These are phyloP conservation scores for Amylocarpus encephaloides DNA, from an alignment of 2,329 filamentous ascomycete species.

Conservation along the genomic window DNA sequence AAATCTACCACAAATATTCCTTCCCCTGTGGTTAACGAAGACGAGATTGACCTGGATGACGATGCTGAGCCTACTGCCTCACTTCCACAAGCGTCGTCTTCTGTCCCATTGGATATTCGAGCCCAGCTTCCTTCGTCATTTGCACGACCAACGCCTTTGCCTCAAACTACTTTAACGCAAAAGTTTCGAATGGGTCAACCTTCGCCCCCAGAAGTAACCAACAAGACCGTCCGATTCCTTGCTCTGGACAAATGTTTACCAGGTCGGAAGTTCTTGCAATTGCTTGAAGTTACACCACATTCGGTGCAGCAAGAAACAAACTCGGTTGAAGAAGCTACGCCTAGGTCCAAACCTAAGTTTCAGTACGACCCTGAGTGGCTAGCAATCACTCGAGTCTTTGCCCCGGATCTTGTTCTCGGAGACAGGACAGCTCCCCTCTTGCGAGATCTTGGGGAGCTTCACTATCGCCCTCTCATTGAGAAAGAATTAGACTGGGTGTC, in stretches of 20 bases:
- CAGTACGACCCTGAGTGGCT: constrained; percentile 91
- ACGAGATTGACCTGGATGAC: constrained; percentile 56
- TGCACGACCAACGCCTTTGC: constrained; percentile 36
- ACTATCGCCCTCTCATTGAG: constrained; percentile 63
- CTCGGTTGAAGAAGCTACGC: constrained; percentile 7
- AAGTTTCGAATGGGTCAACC: constrained; percentile 42
- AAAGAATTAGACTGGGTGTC: constrained; percentile 74
- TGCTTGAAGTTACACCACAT: constrained; percentile 56
- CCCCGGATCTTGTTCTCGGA: constrained; percentile 57
- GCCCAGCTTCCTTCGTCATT: constrained; percentile 75
- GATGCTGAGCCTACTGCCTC: constrained; percentile 21
- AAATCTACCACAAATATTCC: constrained; percentile 8
- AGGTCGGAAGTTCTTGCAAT: constrained; percentile 72
- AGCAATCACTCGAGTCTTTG: constrained; percentile 81
- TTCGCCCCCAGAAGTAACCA: constrained; percentile 66
- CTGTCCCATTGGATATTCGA: constrained; percentile 58
- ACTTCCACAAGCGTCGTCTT: constrained; percentile 15
- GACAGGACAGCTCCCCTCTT: constrained; percentile 48
- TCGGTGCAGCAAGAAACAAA: constrained; percentile 19
- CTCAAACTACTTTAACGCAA: constrained; percentile 34
- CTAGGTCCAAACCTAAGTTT: constrained; percentile 22
- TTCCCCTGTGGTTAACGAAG: constrained; percentile 24
- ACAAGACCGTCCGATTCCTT: constrained; percentile 75
- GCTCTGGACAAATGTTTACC: constrained; percentile 88
- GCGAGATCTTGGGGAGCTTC: constrained; percentile 58